Percentiles rank a stretch among this genome's conserved stretches.
These are phyloP conservation scores for Phytomonas francai DNA, from an alignment of 208 protist species.

Conservation along the genomic window DNA sequence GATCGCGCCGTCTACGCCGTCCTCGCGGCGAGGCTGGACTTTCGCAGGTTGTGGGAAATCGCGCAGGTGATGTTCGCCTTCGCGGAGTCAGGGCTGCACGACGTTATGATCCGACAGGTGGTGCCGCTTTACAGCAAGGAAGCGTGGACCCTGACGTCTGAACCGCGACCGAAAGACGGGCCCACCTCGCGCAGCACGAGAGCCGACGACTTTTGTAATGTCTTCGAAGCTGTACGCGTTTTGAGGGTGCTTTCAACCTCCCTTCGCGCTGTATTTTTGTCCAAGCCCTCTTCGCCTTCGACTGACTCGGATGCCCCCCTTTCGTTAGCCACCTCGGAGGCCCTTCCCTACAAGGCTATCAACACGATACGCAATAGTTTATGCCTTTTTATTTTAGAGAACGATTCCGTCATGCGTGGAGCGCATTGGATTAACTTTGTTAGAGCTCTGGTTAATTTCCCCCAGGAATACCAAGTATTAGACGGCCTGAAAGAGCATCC, in stretches of 20 bases:
- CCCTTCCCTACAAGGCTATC: conserved; percentile 47
- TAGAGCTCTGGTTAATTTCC: conserved; percentile 73
- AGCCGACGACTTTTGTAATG: neutral
- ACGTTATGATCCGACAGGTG: conserved; percentile 47
- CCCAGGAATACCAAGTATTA: conserved; percentile 17
- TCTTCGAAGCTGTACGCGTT: neutral
- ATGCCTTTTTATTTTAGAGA: conserved; percentile 53
- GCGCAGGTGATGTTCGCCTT: conserved; percentile 68
- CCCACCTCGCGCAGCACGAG: neutral
- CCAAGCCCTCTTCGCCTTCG: neutral
- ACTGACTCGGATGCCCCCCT: neutral
- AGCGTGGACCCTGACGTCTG: conserved; percentile 21
- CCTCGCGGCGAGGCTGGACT: conserved; percentile 53
- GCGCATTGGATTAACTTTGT: conserved; percentile 78
- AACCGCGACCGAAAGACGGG: neutral
- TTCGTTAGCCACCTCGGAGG: neutral
- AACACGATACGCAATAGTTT: conserved; percentile 49
- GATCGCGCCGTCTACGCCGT: conserved; percentile 44
- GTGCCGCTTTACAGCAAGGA: conserved; percentile 77
- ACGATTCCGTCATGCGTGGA: conserved; percentile 56
- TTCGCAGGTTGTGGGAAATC: conserved; percentile 49
- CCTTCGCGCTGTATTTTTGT: neutral
- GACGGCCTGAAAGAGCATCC: neutral
- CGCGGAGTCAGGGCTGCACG: conserved; percentile 33
- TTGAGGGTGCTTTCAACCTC: neutral